phyloP scores from a whole-genome alignment of 2,329 filamentous ascomycete species.

The Amauroascus verrucosus region DNA sequence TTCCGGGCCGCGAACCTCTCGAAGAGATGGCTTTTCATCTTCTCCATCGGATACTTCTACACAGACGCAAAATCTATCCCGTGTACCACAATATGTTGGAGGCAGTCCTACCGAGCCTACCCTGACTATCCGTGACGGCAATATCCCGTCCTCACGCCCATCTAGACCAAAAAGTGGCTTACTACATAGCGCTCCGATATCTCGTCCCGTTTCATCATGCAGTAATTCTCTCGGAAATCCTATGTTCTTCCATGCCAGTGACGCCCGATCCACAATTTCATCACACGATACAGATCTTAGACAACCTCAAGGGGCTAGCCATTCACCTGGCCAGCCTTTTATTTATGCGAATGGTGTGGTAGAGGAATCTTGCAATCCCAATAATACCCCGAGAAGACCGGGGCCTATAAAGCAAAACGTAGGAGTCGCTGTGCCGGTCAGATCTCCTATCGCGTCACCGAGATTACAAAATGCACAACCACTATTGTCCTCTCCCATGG shows the following conservation, averaged over 20 bases:
- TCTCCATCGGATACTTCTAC: slow-evolving; percentile 51
- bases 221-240: slow-evolving; percentile 32
- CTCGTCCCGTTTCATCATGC: slow-evolving; percentile 28
- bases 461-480: slow-evolving; percentile 14
- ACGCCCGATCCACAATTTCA: slow-evolving; percentile 49
- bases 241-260: slow-evolving; percentile 90
- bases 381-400: slow-evolving; percentile 2
- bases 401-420: neutral
- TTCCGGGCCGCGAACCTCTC: slow-evolving; percentile 60
- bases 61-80: slow-evolving; percentile 23
- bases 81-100: slow-evolving; percentile 14
- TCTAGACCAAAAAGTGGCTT: slow-evolving; percentile 32
- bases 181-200: slow-evolving; percentile 19
- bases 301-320: slow-evolving; percentile 16
- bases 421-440: neutral
- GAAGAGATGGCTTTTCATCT: slow-evolving; percentile 54
- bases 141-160: slow-evolving; percentile 24
- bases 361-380: slow-evolving; percentile 12
- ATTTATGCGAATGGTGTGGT: slow-evolving; percentile 31
- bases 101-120: neutral
- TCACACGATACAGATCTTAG: slow-evolving; percentile 24
- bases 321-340: slow-evolving; percentile 25
- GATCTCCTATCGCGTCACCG: slow-evolving; percentile 10
- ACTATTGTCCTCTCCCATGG: slow-evolving; percentile 25
- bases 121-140: slow-evolving; percentile 18